Evolutionary conservation across 305 asterid genomes (phyloP).

Genomic region (Solanum hybrid): DNA sequence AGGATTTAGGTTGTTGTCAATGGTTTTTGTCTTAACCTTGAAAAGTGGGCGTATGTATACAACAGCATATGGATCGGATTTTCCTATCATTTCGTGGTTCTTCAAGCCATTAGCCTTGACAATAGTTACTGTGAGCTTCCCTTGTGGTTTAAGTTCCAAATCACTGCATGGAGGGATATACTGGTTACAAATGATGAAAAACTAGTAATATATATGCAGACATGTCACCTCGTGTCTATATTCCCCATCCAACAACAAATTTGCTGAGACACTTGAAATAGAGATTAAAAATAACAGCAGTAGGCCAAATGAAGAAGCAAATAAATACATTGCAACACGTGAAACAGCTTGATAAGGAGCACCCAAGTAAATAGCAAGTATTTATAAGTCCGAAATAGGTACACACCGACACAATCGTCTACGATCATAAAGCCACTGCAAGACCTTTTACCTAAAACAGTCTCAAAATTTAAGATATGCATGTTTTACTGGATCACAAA

Average conservation of each 20-base stretch:
- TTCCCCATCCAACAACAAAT: not conserved
- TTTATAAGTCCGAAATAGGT: not conserved
- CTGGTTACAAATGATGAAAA: slow-evolving; percentile 3
- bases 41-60: slow-evolving; percentile 71
- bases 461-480: not conserved
- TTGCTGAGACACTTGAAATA: not conserved
- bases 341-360: not conserved
- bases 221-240: not conserved
- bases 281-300: not conserved
- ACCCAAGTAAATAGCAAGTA: not conserved
- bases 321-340: not conserved
- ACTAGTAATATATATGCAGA: not conserved
- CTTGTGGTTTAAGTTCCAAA: slow-evolving; percentile 97
- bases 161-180: slow-evolving; percentile 41
- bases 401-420: not conserved
- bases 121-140: slow-evolving; percentile 58
- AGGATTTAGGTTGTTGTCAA: slow-evolving; percentile 92
- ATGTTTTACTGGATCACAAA: not conserved
- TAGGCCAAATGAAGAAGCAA: not conserved
- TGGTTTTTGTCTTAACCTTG: slow-evolving; percentile 82
- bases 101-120: slow-evolving; percentile 66
- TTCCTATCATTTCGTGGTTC: slow-evolving; percentile 91
- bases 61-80: slow-evolving; percentile 88
- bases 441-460: not conserved
- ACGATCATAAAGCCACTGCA: not conserved